Evolutionary conservation across 1,284 basidiomycete species (phyloP).

Genomic region (Caloboletus firmus): DNA sequence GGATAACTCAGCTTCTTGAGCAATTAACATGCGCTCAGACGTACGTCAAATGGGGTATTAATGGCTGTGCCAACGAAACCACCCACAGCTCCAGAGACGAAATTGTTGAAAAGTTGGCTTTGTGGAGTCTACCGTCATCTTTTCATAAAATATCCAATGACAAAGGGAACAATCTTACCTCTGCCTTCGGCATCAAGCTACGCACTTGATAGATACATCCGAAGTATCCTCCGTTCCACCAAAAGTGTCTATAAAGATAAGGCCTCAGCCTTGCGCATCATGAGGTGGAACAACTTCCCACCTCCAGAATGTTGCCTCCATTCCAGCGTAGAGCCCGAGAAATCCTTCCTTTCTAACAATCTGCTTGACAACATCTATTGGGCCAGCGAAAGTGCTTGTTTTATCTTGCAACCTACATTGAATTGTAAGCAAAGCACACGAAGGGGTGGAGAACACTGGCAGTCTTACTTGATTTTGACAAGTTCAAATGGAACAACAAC

Average conservation of each 20-base stretch:
- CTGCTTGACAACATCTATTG: constrained; percentile 85
- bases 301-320: constrained; percentile 97
- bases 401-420: constrained; percentile 83
- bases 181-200: constrained; percentile 77
- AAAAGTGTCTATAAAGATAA: constrained; percentile 59
- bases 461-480: constrained; percentile 83
- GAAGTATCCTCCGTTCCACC: constrained; percentile 95
- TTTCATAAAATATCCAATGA: not conserved
- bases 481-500: constrained; percentile 95
- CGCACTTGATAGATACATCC: constrained; percentile 88
- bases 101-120: constrained; percentile 85
- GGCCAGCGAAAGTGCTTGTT: constrained; percentile 83
- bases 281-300: constrained; percentile 25
- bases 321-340: constrained; percentile 86
- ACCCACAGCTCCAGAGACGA: constrained; percentile 86
- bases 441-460: not conserved
- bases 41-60: constrained; percentile 76
- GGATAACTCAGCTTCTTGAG: not conserved
- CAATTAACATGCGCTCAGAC: constrained; percentile 18
- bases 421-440: constrained; percentile 5
- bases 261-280: not conserved
- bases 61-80: constrained; percentile 85
- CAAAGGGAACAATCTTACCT: constrained; percentile 46
- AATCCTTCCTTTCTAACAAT: constrained; percentile 77
- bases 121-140: constrained; percentile 55